Conservation (phyloP, 2,329 filamentous ascomycete genomes). For the Escovopsis weberi region DNA sequence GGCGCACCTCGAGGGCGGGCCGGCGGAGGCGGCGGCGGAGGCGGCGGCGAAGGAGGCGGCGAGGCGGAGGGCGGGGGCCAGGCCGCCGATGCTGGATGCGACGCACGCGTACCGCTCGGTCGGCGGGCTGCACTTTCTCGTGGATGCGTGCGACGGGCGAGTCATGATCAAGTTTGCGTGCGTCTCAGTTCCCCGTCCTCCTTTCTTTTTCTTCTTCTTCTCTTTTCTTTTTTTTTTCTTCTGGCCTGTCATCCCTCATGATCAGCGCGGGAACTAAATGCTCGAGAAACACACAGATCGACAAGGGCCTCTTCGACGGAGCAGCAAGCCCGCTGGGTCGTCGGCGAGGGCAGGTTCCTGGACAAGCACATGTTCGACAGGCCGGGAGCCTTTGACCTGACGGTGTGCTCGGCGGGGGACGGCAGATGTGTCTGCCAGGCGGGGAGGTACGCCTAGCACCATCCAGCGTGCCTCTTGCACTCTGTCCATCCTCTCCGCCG, state of each 20-base stretch:
- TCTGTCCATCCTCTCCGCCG: no score
- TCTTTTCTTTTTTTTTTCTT: background rate
- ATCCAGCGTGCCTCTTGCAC: no score
- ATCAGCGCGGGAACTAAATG: no score
- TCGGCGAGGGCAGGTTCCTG: background rate
- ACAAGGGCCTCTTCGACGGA: background rate
- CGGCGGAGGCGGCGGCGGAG: no score
- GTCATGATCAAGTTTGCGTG: conserved; percentile 4
- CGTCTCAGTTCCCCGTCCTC: background rate
- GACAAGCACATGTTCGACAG: background rate
- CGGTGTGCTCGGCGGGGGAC: background rate
- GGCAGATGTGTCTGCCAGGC: background rate
- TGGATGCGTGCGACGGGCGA: conserved; percentile 1
- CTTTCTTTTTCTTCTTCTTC: background rate
- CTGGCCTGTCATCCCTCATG: background rate
- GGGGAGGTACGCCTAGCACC: background rate
- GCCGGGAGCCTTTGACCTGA: background rate
- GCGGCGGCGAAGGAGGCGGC: no score
- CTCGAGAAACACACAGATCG: background rate
- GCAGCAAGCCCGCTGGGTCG: background rate
- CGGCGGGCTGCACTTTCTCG: conserved; percentile 4
- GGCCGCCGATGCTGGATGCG: background rate
- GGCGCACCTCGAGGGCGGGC: background rate
- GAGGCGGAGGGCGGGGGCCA: background rate
- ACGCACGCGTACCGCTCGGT: conserved; percentile 1